Percentiles rank a stretch among this genome's conserved stretches.
Evolutionary conservation across 352 stramenopile species (phyloP).

Genomic region (Phytophthora sojae): DNA sequence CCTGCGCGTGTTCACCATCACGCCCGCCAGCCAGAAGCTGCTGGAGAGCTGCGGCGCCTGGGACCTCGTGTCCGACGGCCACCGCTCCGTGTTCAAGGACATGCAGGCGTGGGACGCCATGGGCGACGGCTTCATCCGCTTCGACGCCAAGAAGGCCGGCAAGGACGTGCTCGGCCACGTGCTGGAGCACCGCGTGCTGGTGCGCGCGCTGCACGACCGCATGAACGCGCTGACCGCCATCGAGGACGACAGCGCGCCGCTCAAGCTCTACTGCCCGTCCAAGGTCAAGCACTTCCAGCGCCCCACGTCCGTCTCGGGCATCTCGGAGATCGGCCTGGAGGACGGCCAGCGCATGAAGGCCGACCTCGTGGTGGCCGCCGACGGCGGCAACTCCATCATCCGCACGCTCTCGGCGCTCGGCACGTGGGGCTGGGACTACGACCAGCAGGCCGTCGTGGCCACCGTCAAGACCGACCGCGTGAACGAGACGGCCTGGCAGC

Average conservation of each 20-base stretch:
- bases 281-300: slow-evolving; percentile 87
- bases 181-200: slow-evolving; percentile 89
- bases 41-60: slow-evolving; percentile 83
- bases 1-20: slow-evolving; percentile 92
- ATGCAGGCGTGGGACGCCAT: slow-evolving; percentile 94
- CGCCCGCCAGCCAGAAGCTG: slow-evolving; percentile 81
- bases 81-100: slow-evolving; percentile 81
- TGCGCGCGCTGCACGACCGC: slow-evolving; percentile 85
- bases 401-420: slow-evolving; percentile 85
- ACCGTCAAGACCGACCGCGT: slow-evolving; percentile 88
- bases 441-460: slow-evolving; percentile 92
- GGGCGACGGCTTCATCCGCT: slow-evolving; percentile 90
- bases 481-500: slow-evolving; percentile 91
- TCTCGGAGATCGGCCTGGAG: slow-evolving; percentile 74
- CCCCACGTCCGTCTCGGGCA: slow-evolving; percentile 46
- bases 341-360: slow-evolving; percentile 75
- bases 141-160: slow-evolving; percentile 73
- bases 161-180: slow-evolving; percentile 83
- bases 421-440: slow-evolving; percentile 94
- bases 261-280: slow-evolving; percentile 78
- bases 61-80: slow-evolving; percentile 62
- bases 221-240: slow-evolving; percentile 75
- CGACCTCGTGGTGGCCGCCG: slow-evolving; percentile 88
- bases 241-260: slow-evolving; percentile 55
- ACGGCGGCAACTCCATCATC: slow-evolving; percentile 91